A percentile compares a stretch with the other conserved stretches of the same genome.
These are phyloP conservation scores for Camellia sinensis DNA, from an alignment of 148 eudicot species.

Conservation along the genomic window DNA sequence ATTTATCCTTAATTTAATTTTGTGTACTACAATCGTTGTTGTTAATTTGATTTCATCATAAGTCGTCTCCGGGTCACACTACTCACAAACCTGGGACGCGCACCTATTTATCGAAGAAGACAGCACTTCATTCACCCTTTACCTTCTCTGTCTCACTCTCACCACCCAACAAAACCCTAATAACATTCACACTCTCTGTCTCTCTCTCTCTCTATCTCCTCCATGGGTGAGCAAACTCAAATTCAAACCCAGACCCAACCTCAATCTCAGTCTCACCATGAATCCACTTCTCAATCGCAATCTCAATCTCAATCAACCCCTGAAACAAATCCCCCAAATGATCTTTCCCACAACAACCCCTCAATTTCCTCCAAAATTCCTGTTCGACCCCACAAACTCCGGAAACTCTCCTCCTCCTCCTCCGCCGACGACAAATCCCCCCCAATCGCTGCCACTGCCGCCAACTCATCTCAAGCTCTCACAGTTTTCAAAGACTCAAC, in stretches of 20 bases:
- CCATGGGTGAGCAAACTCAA: slow-evolving; percentile 28
- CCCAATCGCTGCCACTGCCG: not conserved
- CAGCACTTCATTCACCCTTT: no score
- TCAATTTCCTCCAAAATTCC: slow-evolving; percentile 47
- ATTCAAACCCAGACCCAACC: slow-evolving; percentile 18
- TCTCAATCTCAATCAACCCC: slow-evolving; percentile 11
- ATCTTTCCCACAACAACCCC: slow-evolving; percentile 19
- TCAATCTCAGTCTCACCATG: slow-evolving; percentile 6
- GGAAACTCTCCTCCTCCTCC: slow-evolving; percentile 33
- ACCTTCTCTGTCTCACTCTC: no score
- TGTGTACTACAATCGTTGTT: no score
- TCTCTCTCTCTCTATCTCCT: not conserved
- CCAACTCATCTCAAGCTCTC: slow-evolving; percentile 3
- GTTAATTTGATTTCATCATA: no score
- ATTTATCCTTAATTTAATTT: no score
- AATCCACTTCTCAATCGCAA: not conserved
- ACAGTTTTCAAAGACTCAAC: slow-evolving; percentile 1
- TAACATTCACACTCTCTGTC: no score
- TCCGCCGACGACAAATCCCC: not conserved
- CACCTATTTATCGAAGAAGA: no score
- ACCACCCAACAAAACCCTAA: no score
- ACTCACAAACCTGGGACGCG: no score
- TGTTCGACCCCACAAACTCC: slow-evolving; percentile 46
- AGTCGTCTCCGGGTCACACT: no score
- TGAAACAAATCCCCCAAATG: slow-evolving; percentile 6